Evolutionary conservation across 1,284 basidiomycete species (phyloP).

Genomic region (Pascua guehoae): DNA sequence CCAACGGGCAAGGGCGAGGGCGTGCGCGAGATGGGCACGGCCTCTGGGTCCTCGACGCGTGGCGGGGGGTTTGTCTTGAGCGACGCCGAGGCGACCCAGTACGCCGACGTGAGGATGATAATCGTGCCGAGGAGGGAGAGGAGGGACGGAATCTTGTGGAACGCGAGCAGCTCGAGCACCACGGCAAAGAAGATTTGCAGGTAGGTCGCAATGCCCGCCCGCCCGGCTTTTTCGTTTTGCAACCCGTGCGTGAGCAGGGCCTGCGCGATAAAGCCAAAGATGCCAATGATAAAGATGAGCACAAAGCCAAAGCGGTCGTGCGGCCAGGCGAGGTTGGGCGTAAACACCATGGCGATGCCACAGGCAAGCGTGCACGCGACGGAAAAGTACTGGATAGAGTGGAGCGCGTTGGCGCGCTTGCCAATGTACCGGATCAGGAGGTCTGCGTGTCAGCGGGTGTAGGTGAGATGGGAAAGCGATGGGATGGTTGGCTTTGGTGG

Average conservation of each 20-base stretch:
- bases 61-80: conserved; percentile 17
- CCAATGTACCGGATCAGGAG: conserved; percentile 67
- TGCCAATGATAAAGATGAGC: conserved; percentile 47
- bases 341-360: conserved; percentile 28
- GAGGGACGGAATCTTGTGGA: conserved; percentile 40
- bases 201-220: conserved; percentile 48
- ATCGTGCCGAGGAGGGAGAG: conserved; percentile 40
- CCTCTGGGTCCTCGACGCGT: conserved; percentile 17
- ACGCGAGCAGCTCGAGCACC: conserved; percentile 45
- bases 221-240: conserved; percentile 48
- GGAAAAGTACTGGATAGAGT: conserved; percentile 67
- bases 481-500: no score
- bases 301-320: conserved; percentile 13
- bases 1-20: conserved; percentile 29
- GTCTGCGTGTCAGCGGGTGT: conserved; percentile 50
- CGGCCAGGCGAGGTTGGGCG: conserved; percentile 13
- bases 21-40: conserved; percentile 28
- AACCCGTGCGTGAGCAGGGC: conserved; percentile 50
- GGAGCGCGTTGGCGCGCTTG: conserved; percentile 66
- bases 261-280: conserved; percentile 63
- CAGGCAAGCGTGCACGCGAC: conserved; percentile 60
- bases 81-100: conserved; percentile 44
- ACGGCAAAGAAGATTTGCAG: conserved; percentile 45
- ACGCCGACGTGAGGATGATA: conserved; percentile 43
- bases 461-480: no score